phyloP scores from a whole-genome alignment of 306 rosid genomes.

The Pterocarpus macrocarpus region DNA sequence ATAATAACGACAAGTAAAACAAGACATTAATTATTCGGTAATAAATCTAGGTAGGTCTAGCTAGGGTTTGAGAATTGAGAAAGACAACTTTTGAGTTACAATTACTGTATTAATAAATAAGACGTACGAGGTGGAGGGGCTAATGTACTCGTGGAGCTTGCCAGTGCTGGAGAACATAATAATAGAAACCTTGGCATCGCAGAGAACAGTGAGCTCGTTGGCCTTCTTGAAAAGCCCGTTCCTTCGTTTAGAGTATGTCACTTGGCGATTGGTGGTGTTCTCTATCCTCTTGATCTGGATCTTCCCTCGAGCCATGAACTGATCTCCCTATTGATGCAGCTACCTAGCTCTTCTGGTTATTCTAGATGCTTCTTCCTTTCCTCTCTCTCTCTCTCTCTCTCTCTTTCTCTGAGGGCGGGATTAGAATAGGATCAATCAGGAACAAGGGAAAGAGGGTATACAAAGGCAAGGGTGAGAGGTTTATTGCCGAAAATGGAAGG shows the following conservation, averaged over 20 bases:
- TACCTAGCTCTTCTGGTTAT: no score
- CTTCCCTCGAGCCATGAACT: constrained; percentile 88
- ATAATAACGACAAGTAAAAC: not conserved
- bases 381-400: not conserved
- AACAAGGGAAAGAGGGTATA: constrained; percentile 3
- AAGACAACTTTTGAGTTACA: not conserved
- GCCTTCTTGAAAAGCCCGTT: constrained; percentile 94
- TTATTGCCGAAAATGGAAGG: constrained; percentile 61
- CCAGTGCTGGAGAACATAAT: constrained; percentile 76
- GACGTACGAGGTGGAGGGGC: constrained; percentile 72
- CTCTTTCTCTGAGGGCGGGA: not conserved
- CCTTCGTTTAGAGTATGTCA: constrained; percentile 85
- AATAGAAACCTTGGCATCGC: constrained; percentile 87
- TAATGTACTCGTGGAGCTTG: constrained; percentile 72
- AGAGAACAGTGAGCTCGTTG: constrained; percentile 83
- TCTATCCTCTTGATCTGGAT: constrained; percentile 95
- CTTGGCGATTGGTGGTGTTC: constrained; percentile 83
- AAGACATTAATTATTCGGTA: not conserved
- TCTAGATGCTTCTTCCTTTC: not conserved
- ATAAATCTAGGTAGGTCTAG: not conserved
- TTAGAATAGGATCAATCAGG: not conserved
- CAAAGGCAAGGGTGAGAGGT: constrained; percentile 36
- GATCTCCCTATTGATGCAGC: not conserved
- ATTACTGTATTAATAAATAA: not conserved
- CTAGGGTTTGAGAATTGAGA: constrained; percentile 31